Percentiles rank a stretch among this genome's conserved stretches.
Conservation (phyloP, 208 protist genomes). For the Crithidia mellificae region DNA sequence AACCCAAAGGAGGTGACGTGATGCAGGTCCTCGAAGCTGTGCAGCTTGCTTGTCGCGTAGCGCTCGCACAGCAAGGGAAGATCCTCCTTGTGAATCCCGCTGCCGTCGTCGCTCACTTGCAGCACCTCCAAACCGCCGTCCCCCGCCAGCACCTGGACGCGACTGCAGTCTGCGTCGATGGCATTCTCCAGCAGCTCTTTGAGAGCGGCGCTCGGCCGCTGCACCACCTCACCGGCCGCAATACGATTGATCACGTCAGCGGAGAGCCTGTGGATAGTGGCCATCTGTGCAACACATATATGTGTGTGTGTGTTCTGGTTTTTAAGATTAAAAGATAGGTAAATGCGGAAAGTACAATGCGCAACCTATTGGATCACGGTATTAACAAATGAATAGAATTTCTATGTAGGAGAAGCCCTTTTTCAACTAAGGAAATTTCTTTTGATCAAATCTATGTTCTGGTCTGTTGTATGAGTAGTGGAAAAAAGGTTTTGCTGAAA, state of each 20-base stretch:
- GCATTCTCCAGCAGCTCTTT: constrained; percentile 99
- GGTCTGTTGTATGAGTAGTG: too few relatives aligned
- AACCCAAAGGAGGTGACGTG: constrained; percentile 91
- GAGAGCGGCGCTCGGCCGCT: constrained; percentile 95
- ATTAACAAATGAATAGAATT: too few relatives aligned
- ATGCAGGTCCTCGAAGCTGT: constrained; percentile 87
- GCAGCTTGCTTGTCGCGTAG: constrained; percentile 96
- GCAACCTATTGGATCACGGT: too few relatives aligned
- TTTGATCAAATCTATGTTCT: too few relatives aligned
- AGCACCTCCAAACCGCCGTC: constrained; percentile 96
- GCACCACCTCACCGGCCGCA: constrained; percentile 98
- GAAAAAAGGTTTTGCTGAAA: too few relatives aligned
- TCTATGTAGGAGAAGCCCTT: too few relatives aligned
- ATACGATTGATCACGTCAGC: constrained; percentile 96
- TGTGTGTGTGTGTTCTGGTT: too few relatives aligned
- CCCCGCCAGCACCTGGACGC: constrained; percentile 87
- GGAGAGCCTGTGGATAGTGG: constrained; percentile 89
- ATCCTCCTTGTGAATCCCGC: constrained; percentile 95
- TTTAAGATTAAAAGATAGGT: too few relatives aligned
- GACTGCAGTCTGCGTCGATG: constrained; percentile 94
- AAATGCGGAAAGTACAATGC: too few relatives aligned
- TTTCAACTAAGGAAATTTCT: too few relatives aligned
- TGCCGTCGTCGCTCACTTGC: constrained; percentile 97
- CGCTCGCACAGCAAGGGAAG: constrained; percentile 96
- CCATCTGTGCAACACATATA: too few relatives aligned